phyloP scores from a whole-genome alignment of 257 asterid species.

The Striga asiatica region DNA sequence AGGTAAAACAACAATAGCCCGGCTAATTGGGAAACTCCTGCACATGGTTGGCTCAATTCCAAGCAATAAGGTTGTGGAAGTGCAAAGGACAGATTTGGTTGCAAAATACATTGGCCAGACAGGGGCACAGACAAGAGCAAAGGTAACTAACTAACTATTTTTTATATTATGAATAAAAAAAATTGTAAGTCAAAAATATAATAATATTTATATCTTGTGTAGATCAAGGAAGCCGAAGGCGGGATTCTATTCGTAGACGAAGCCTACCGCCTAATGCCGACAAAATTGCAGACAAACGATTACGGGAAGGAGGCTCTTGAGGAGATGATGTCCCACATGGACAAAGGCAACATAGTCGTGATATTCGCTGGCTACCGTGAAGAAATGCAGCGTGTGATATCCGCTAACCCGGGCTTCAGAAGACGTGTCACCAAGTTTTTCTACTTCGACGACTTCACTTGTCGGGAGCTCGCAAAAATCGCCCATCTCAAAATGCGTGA shows the following conservation, averaged over 20 bases:
- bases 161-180: no score
- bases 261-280: background rate
- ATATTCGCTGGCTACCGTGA: background rate
- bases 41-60: background rate
- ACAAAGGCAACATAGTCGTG: background rate
- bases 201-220: no score
- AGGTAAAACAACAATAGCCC: background rate
- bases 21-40: background rate
- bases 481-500: background rate
- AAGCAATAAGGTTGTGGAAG: background rate
- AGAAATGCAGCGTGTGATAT: background rate
- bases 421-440: background rate
- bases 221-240: background rate
- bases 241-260: background rate
- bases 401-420: background rate
- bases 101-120: background rate
- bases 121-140: background rate
- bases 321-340: background rate
- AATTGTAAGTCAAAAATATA: no score
- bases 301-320: background rate
- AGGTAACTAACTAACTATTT: background rate
- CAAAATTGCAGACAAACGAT: no score
- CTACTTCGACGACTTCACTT: background rate
- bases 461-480: background rate
- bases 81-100: background rate